These are phyloP conservation scores for Alnus rubra DNA, from an alignment of 306 rosid species.

Conservation along the genomic window DNA sequence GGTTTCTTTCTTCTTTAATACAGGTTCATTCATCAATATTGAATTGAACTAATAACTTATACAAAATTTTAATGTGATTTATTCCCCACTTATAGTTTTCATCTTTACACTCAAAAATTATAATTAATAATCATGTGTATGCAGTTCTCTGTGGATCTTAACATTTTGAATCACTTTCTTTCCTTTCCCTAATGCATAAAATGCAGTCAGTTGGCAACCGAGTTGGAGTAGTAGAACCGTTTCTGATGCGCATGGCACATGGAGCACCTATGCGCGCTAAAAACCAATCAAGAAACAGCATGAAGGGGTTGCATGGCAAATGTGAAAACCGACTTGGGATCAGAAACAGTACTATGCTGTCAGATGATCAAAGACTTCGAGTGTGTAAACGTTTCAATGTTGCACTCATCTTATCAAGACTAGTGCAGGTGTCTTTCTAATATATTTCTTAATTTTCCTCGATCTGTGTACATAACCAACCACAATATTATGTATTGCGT, in stretches of 20 bases:
- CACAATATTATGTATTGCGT: neutral
- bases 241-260: slow-evolving; percentile 94
- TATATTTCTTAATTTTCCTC: slow-evolving; percentile 8
- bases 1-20: neutral
- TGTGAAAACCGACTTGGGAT: slow-evolving; percentile 43
- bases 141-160: slow-evolving; percentile 2
- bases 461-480: slow-evolving; percentile 6
- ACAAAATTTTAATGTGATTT: neutral
- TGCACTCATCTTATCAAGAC: slow-evolving; percentile 88
- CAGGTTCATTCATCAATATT: neutral
- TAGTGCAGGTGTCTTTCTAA: slow-evolving; percentile 73
- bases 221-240: slow-evolving; percentile 91
- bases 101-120: neutral
- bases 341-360: slow-evolving; percentile 35
- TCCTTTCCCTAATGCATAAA: slow-evolving; percentile 27
- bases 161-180: slow-evolving; percentile 18
- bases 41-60: neutral
- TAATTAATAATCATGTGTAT: neutral
- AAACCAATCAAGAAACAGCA: slow-evolving; percentile 51
- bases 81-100: neutral
- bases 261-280: slow-evolving; percentile 74
- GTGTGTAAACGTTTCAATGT: slow-evolving; percentile 93
- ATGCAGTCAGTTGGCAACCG: slow-evolving; percentile 91
- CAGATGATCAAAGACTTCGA: slow-evolving; percentile 76
- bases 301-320: slow-evolving; percentile 42